Conservation (phyloP, 2,329 filamentous ascomycete genomes). For the Aspergillus intermedius region DNA sequence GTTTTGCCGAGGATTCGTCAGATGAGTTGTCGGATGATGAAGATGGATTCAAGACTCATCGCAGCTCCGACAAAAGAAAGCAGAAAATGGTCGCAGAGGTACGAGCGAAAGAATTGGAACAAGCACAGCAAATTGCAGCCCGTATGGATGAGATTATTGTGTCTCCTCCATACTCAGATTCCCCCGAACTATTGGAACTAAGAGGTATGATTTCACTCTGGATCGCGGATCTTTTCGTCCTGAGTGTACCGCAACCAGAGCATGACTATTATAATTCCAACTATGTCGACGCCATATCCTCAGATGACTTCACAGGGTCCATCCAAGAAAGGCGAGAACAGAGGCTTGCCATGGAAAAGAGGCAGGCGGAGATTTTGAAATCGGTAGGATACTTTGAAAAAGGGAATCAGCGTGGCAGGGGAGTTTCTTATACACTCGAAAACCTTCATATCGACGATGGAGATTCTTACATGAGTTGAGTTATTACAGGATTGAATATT, state of each 20-base stretch:
- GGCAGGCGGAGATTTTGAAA: slow-evolving; percentile 24
- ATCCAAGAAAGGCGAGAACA: slow-evolving; percentile 27
- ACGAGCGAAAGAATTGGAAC: slow-evolving; percentile 48
- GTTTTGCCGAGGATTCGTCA: slow-evolving; percentile 13
- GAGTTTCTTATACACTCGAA: slow-evolving; percentile 24
- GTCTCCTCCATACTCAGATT: slow-evolving; percentile 63
- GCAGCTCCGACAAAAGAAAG: slow-evolving; percentile 29
- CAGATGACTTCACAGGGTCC: slow-evolving; percentile 17
- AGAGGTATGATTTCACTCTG: slow-evolving; percentile 70
- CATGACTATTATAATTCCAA: slow-evolving; percentile 9
- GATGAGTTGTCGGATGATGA: slow-evolving; percentile 29
- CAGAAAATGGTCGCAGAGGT: slow-evolving; percentile 28
- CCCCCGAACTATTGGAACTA: slow-evolving; percentile 60
- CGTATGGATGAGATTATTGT: slow-evolving; percentile 66
- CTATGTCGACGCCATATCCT: slow-evolving; percentile 12
- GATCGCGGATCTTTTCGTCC: slow-evolving; percentile 58
- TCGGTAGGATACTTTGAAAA: slow-evolving; percentile 30
- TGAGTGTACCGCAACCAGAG: slow-evolving; percentile 21
- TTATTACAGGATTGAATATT: no score
- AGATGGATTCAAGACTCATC: slow-evolving; percentile 15
- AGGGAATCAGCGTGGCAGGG: slow-evolving; percentile 24
- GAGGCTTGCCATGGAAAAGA: slow-evolving; percentile 29
- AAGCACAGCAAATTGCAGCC: slow-evolving; percentile 57
- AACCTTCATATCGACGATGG: slow-evolving; percentile 23
- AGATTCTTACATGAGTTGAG: background rate